Conservation (phyloP, 1,139 yeast genomes). For the Ogataea hybrid region DNA sequence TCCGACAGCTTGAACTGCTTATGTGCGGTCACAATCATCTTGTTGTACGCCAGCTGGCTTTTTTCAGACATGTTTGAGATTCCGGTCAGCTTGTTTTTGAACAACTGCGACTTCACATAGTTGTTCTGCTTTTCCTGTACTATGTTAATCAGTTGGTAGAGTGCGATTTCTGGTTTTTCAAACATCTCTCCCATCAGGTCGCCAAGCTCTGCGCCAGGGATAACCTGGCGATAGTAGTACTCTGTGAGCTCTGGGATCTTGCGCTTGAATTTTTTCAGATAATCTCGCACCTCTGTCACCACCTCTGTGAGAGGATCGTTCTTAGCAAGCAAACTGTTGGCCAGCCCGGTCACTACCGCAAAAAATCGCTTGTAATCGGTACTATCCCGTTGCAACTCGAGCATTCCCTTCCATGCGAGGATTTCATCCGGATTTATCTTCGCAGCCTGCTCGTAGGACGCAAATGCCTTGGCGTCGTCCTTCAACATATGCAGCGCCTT, state of each 20-base stretch:
- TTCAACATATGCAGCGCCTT: constrained; percentile 50
- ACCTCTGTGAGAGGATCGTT: constrained; percentile 44
- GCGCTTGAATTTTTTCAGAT: constrained; percentile 38
- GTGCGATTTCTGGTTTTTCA: constrained; percentile 49
- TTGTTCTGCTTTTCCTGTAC: constrained; percentile 42
- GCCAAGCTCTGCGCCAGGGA: constrained; percentile 65
- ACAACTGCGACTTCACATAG: constrained; percentile 32
- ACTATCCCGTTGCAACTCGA: constrained; percentile 39
- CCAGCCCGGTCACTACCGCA: constrained; percentile 41
- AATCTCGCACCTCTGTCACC: constrained; percentile 44
- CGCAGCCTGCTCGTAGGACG: constrained; percentile 56
- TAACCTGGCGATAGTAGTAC: constrained; percentile 47
- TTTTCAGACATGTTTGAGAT: constrained; percentile 38
- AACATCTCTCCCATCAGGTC: constrained; percentile 52
- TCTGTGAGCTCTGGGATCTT: constrained; percentile 40
- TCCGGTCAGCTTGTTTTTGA: constrained; percentile 41
- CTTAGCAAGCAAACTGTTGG: constrained; percentile 36
- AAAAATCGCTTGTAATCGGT: constrained; percentile 48
- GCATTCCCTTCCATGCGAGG: constrained; percentile 81
- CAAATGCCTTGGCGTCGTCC: constrained; percentile 43
- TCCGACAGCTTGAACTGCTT: constrained; percentile 48
- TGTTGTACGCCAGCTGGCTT: constrained; percentile 38
- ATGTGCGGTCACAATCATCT: constrained; percentile 50
- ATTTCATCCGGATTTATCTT: constrained; percentile 51
- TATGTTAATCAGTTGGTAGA: constrained; percentile 49